Conservation (phyloP, 2,329 filamentous ascomycete genomes). For the Aureobasidium sp. region DNA sequence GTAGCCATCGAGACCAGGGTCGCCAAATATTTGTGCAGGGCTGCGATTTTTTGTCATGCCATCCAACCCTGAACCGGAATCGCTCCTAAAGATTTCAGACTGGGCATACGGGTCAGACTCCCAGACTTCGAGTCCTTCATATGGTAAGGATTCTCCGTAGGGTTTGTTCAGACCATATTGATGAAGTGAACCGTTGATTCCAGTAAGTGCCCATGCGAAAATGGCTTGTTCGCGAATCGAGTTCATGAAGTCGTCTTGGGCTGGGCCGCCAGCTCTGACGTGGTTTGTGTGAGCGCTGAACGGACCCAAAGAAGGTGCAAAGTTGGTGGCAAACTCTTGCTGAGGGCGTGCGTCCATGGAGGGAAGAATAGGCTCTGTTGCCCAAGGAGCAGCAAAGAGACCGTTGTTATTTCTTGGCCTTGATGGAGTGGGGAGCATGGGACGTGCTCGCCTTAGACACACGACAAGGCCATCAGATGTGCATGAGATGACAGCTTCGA, state of each 20-base stretch:
- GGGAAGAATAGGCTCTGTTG: constrained; percentile 54
- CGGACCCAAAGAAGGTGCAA: constrained; percentile 32
- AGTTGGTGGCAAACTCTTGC: constrained; percentile 25
- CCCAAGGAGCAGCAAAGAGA: constrained; percentile 76
- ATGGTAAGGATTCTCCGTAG: constrained; percentile 56
- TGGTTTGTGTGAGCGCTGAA: constrained; percentile 23
- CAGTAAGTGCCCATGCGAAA: constrained; percentile 77
- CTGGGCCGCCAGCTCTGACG: constrained; percentile 42
- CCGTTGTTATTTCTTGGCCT: constrained; percentile 50
- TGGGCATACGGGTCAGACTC: constrained; percentile 31
- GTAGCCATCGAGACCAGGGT: constrained; percentile 25
- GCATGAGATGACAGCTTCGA: constrained; percentile 87
- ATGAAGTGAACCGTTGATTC: constrained; percentile 70
- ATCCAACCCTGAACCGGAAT: constrained; percentile 17
- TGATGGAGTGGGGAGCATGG: constrained; percentile 54
- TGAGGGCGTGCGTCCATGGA: constrained; percentile 32
- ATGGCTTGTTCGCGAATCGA: constrained; percentile 78
- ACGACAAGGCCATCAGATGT: constrained; percentile 83
- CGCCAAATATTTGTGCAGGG: constrained; percentile 26
- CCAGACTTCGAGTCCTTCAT: constrained; percentile 56
- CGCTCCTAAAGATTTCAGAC: constrained; percentile 11
- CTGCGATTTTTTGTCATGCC: constrained; percentile 17
- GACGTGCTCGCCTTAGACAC: constrained; percentile 66
- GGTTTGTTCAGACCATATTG: constrained; percentile 57
- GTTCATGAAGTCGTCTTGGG: constrained; percentile 60